Conservation (phyloP, 2,329 filamentous ascomycete species). For the Penicillium sp. region DNA sequence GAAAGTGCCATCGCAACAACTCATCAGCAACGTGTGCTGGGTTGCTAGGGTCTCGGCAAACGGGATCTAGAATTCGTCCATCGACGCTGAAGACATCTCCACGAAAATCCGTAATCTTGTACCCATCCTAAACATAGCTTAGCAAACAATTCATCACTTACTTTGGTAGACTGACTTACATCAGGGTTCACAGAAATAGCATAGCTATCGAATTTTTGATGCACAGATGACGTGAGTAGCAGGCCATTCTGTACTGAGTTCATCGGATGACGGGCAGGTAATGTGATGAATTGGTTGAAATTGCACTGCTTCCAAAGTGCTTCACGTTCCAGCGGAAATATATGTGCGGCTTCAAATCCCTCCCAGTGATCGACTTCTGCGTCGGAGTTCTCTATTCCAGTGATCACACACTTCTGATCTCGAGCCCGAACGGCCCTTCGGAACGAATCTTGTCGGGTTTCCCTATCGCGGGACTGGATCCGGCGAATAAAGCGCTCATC, state of each 20-base stretch:
- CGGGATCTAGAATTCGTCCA: conserved; percentile 4
- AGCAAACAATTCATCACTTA: too few species aligned
- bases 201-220: conserved; percentile 16
- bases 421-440: not conserved
- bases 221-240: conserved; percentile 6
- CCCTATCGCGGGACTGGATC: conserved; percentile 1
- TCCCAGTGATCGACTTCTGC: conserved; percentile 5
- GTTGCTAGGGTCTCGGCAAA: conserved; percentile 1
- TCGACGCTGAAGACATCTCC: not conserved
- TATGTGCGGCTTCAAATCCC: conserved; percentile 9
- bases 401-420: conserved; percentile 12
- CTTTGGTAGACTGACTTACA: conserved; percentile 9
- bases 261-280: not conserved
- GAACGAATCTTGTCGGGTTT: conserved; percentile 3
- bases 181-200: conserved; percentile 17
- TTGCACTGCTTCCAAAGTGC: not conserved
- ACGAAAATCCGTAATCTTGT: conserved; percentile 6
- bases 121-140: conserved; percentile 8
- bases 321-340: conserved; percentile 8
- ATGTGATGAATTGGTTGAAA: not conserved
- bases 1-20: conserved; percentile 4
- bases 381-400: conserved; percentile 1
- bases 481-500: conserved; percentile 10
- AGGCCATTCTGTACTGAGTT: conserved; percentile 17
- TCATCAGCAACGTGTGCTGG: conserved; percentile 2